Conservation (phyloP, 1,284 basidiomycete genomes). For the Naganishia cerealis region DNA sequence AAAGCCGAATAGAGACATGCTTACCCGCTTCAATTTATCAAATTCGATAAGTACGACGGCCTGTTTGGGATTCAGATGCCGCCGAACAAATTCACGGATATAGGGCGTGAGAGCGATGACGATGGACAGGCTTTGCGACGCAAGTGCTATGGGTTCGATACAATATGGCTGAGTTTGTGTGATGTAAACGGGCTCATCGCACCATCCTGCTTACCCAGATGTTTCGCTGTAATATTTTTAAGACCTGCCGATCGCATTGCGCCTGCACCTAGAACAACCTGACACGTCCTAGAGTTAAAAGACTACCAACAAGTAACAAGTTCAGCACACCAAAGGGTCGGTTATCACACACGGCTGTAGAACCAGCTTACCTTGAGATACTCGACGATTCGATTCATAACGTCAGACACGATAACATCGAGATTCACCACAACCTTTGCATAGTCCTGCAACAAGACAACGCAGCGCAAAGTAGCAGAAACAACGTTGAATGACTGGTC, state of each 20-base stretch:
- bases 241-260: conserved; percentile 96
- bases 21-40: conserved; percentile 90
- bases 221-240: conserved; percentile 98
- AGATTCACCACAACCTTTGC: conserved; percentile 84
- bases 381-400: conserved; percentile 89
- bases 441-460: conserved; percentile 80
- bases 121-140: conserved; percentile 90
- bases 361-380: conserved; percentile 69
- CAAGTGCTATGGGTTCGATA: conserved; percentile 65
- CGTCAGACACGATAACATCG: conserved; percentile 84
- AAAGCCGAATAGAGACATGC: conserved; percentile 44
- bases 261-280: conserved; percentile 94
- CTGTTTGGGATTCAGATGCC: conserved; percentile 88
- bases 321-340: not conserved
- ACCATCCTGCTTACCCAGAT: conserved; percentile 66
- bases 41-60: conserved; percentile 96
- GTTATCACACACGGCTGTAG: no score
- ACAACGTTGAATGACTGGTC: conserved; percentile 81
- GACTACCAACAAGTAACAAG: conserved; percentile 54
- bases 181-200: not conserved
- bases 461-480: conserved; percentile 74
- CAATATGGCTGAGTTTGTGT: not conserved
- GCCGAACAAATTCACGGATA: conserved; percentile 86
- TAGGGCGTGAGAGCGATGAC: conserved; percentile 95
- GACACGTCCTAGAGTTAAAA: conserved; percentile 97